A percentile compares a stretch with the other conserved stretches of the same genome.
These are phyloP conservation scores for Remersonia thermophila DNA, from an alignment of 2,329 filamentous ascomycete genomes.

Conservation along the genomic window DNA sequence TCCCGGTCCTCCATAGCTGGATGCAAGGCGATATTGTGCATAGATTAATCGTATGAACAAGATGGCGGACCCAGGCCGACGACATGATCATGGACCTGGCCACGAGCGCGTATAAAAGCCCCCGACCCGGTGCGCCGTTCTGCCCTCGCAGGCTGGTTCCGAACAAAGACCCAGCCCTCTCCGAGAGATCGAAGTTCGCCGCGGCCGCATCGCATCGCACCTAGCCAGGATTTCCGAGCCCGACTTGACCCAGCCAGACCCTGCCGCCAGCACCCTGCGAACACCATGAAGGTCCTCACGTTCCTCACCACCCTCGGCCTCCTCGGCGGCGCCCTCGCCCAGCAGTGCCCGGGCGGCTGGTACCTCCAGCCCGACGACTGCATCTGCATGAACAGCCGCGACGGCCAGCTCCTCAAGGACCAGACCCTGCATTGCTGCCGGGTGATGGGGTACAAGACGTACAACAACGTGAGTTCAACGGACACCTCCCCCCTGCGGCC, in stretches of 20 bases:
- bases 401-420: conserved; percentile 11
- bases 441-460: conserved; percentile 11
- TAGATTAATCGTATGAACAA: conserved; percentile 2
- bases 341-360: conserved; percentile 13
- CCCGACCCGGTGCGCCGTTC: too few species aligned
- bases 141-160: too few species aligned
- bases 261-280: too few species aligned
- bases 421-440: conserved; percentile 13
- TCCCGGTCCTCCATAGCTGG: neutral
- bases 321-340: conserved; percentile 7
- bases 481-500: too few species aligned
- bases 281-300: conserved; percentile 5
- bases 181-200: too few species aligned
- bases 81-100: too few species aligned
- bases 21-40: conserved; percentile 3
- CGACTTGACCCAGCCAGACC: too few species aligned
- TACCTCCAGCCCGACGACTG: conserved; percentile 17
- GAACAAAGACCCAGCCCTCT: too few species aligned
- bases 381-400: conserved; percentile 17
- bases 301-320: conserved; percentile 8
- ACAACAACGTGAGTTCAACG: conserved; percentile 8
- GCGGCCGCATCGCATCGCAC: too few species aligned
- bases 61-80: neutral
- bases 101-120: too few species aligned
- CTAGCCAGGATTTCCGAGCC: too few species aligned